phyloP scores from a whole-genome alignment of 2,329 filamentous ascomycete genomes.

The Botrytis fragariae region DNA sequence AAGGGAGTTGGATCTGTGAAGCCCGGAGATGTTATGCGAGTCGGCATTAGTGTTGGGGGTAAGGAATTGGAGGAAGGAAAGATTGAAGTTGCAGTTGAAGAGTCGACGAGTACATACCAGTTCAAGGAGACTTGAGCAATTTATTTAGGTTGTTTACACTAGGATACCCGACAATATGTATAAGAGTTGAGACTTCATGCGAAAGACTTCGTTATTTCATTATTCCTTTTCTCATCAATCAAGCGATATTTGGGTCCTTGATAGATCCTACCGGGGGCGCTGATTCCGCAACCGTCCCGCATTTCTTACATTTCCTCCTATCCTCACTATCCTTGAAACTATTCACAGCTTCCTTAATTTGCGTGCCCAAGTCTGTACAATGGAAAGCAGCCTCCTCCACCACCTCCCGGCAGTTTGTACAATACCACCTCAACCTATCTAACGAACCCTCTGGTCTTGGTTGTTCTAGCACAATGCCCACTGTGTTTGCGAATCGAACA shows the following conservation, averaged over 20 bases:
- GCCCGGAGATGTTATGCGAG: slow-evolving; percentile 83
- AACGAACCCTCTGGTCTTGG: slow-evolving; percentile 65
- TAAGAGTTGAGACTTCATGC: background rate
- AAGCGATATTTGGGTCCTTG: slow-evolving; percentile 53
- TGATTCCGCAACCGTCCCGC: slow-evolving; percentile 72
- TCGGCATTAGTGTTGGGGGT: slow-evolving; percentile 75
- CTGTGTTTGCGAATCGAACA: slow-evolving; percentile 86
- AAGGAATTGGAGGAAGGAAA: slow-evolving; percentile 80
- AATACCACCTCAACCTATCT: slow-evolving; percentile 91
- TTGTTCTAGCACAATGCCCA: slow-evolving; percentile 93
- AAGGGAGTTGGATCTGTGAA: slow-evolving; percentile 89
- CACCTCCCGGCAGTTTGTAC: slow-evolving; percentile 62
- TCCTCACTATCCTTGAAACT: slow-evolving; percentile 69
- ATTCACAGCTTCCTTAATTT: slow-evolving; percentile 91
- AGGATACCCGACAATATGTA: slow-evolving; percentile 14
- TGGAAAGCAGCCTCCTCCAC: slow-evolving; percentile 87
- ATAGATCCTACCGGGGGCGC: slow-evolving; percentile 61
- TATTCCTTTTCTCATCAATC: slow-evolving; percentile 11
- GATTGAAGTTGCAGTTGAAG: slow-evolving; percentile 80
- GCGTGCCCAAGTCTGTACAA: slow-evolving; percentile 85
- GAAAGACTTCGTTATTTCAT: background rate
- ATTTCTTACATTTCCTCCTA: slow-evolving; percentile 72
- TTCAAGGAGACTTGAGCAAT: slow-evolving; percentile 66
- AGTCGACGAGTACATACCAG: slow-evolving; percentile 73
- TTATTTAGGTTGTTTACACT: background rate